Evolutionary conservation across 306 rosid genomes (phyloP).

Genomic region (Rosa rugosa): DNA sequence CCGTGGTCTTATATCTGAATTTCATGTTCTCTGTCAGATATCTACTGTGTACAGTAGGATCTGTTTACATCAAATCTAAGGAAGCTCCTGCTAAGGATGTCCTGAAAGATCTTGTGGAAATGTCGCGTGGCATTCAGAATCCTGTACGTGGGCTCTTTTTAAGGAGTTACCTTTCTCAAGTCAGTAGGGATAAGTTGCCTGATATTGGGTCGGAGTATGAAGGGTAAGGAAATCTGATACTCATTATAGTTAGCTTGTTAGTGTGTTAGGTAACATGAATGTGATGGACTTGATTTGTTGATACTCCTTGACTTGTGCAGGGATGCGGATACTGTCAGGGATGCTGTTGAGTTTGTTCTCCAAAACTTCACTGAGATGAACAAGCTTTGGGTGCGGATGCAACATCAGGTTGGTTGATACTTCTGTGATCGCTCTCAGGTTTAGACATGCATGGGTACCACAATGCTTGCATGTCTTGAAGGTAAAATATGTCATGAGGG

Average conservation of each 20-base stretch:
- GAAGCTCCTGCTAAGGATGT: constrained; percentile 66
- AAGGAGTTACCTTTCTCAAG: constrained; percentile 67
- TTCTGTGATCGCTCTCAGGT: constrained; percentile 34
- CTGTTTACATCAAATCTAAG: constrained; percentile 61
- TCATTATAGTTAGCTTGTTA: neutral
- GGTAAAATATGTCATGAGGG: constrained; percentile 52
- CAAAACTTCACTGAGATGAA: constrained; percentile 69
- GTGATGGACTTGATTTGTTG: neutral
- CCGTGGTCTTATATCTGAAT: constrained; percentile 2
- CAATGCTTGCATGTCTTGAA: constrained; percentile 58
- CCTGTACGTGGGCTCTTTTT: constrained; percentile 61
- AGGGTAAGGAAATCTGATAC: constrained; percentile 43
- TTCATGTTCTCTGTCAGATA: constrained; percentile 32
- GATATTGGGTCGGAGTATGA: constrained; percentile 64
- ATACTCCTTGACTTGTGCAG: constrained; percentile 28
- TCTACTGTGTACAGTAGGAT: constrained; percentile 61
- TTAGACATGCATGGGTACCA: constrained; percentile 46
- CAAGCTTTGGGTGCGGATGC: constrained; percentile 75
- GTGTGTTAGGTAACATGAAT: neutral
- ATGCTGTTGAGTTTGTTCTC: constrained; percentile 63
- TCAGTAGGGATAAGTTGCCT: constrained; percentile 62
- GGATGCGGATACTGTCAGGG: constrained; percentile 57
- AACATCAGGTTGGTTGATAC: constrained; percentile 61
- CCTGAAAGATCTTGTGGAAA: constrained; percentile 63
- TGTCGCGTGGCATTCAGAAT: constrained; percentile 64